Evolutionary conservation across 2,329 filamentous ascomycete species (phyloP).

Genomic region (Venturia oleaginea): DNA sequence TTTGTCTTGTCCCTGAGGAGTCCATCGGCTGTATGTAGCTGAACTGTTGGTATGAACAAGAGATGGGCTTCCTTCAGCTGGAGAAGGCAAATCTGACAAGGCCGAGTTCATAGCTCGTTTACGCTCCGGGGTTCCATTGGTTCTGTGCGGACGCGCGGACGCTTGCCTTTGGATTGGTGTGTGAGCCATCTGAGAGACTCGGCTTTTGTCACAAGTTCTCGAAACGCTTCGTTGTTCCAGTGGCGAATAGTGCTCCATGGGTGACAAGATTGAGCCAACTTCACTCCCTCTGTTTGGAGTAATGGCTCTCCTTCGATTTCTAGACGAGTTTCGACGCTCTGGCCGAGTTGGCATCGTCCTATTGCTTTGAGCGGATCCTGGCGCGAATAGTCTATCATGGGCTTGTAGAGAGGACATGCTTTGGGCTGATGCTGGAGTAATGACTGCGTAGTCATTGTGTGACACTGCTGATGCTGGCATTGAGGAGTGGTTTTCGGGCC

Average conservation of each 20-base stretch:
- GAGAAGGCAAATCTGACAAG: neutral
- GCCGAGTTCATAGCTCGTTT: neutral
- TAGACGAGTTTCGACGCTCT: constrained; percentile 6
- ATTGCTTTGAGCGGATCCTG: constrained; percentile 6
- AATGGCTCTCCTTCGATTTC: constrained; percentile 3
- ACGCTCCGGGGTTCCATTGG: neutral
- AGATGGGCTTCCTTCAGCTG: neutral
- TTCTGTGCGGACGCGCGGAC: neutral
- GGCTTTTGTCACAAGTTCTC: constrained; percentile 7
- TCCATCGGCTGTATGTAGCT: neutral
- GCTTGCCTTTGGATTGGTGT: neutral
- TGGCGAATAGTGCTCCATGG: neutral
- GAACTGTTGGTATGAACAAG: constrained; percentile 10
- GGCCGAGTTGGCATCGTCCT: neutral
- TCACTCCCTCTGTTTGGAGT: constrained; percentile 7
- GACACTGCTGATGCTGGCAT: neutral
- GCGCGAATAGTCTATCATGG: neutral
- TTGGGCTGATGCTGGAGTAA: neutral
- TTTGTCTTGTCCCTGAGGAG: neutral
- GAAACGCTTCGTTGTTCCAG: neutral
- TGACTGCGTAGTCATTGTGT: neutral
- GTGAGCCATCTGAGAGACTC: neutral
- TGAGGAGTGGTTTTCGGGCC: neutral
- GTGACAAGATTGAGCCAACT: neutral
- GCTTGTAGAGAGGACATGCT: neutral